Evolutionary conservation across 257 asterid genomes (phyloP), one percentile per base, ranked within the genome.

Genomic region (Orobanche coerulescens): DNA sequence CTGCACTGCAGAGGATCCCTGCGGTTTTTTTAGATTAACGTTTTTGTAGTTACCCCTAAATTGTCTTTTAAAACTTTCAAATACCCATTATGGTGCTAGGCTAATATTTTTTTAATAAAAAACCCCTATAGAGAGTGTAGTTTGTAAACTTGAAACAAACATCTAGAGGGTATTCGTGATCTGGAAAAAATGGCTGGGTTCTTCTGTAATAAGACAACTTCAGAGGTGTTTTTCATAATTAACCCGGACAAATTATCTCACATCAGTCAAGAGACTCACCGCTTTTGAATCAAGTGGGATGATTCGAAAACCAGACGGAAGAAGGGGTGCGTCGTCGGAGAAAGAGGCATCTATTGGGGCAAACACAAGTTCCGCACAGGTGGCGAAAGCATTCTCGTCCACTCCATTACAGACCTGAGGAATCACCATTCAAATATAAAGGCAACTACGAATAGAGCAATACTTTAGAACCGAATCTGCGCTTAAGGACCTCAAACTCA

Each of bases 341-440:
- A 93, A 89, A 30, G 99, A 84, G 67, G 95, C 96, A 36, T 93
- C 97, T 19, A 93, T 93, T 3, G 99, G 99, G 12, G 99, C 97
- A 71, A 87, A 93, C 64, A 93, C 66, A 52, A 93, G 95, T 72
- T 93, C 99, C 3, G 96, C 83, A 43, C 94, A 83, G 16, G 83
- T 76, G 1, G 97, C 97, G 4, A 87, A 65, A 2, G 88, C 88
- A 57, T 70, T 86, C 80, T 89, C 99, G 46, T 93, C 95, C 59
- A 93, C 96, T 61, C 99, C 99, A 40, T 79, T 83, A 65, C 96
- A 93, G 22, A 89, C 88, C 97, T 91, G 84, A 66, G 64, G 40
- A 61, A 54, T 61, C 53, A 23, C 44, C 54, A 57, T 22, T 55
- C 24, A 23, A 64, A 14, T 14, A 44, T 46, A 53, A 40, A 42